Evolutionary conservation across 495 filamentous ascomycete genomes (phyloP), one percentile per base, ranked within the genome.

Genomic region (Articulospora tetracladia): DNA sequence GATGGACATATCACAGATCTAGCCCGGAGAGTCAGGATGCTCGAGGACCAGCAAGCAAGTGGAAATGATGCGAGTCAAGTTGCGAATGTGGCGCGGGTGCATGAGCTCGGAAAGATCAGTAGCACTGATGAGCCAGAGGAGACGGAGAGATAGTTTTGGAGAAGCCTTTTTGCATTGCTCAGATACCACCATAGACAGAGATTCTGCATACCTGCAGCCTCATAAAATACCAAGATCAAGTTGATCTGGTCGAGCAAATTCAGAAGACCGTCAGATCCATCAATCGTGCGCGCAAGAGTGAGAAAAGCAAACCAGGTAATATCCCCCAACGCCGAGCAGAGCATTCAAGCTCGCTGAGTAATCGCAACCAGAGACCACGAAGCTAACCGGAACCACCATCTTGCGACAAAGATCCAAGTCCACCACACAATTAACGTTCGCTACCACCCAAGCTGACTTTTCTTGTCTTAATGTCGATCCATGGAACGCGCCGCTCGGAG

Each of bases 1-100:
- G 95, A 99, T 78, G 83, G 79, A 56, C 93, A 99, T 80, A 83
- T 99, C 24, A 78, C 74, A 22, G 81, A 84, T 49, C 68, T 90
- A 63, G 83, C 83, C 20, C 64, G 76, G 57, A 76, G 86, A 60
- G 74, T 85, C 44, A 73, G 83, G 68, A 74, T 72, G 57, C 68
- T 88, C 24, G 80, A 85, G 53, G 64, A 66, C 61, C 24, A 50
- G 47, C n/a, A 66, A 64, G 63, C 63, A 60, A 39, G 60, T 41
- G 22, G 11, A 32, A n/a, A n/a, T n/a, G 57, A 58, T 24, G 44
- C 15, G 39, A 48, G 25, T 19, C 60, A 34, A n/a, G 51, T 54
- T 47, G 41, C 34, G 39, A 41, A 34, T 20, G 50, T 64, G 44
- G 51, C 39, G 11, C 48, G 66, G 25, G 66, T 62, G 55, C 72